Base-by-base conservation (phyloP, 2,329 filamentous ascomycete genomes). In the Chalaropsis thielavioides region DNA sequence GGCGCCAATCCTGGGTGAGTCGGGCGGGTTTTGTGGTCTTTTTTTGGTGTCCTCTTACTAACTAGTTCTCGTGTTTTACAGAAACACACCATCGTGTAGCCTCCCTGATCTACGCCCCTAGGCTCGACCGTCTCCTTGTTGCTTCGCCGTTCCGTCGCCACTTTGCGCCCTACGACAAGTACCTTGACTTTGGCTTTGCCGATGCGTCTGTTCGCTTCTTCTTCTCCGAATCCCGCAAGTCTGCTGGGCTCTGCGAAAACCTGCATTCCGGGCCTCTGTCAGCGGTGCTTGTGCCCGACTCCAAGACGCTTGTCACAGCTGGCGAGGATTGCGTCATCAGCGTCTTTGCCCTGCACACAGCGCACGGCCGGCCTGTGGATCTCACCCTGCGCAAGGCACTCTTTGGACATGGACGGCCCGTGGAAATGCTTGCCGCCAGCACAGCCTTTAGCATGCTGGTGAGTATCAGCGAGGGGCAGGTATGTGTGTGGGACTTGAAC, bases 201-300 rank as follows among this genome's bases (percentile, higher is more conserved):
- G 94, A 99, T 74, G 90, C 89, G 70, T 95, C 90, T 69, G 83
- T 99, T 35, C 87, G 94, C 3, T 97, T 99, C 78, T 96, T 90
- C 76, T 84, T 88, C 64, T 85, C 87, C 60, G 90, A 96, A 69
- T 89, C 84, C 66, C 86, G 89, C 71, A 92, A 90, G 78, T 79
- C 88, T 24, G 84, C 95, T 43, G 92, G 92, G 0, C 81, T 96
- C 19, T 96, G 92, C 72, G 94, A 99, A 74, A 95, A 97, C 72
- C 79, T 96, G 1, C 94, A 99, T 72, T 87, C 92, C 66, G 91
- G 92, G 3, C 91, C 96, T 72, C 82, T 99, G 35, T 92, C 91
- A 0, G 86, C 85, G 64, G 86, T 90, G 0, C 79, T 87, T 13
- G 94, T 97, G 72, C 90, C 90, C 0, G 92, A 96, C 73, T 92